phyloP scores from a whole-genome alignment of 495 filamentous ascomycete species.

The Aspergillus hancockii region DNA sequence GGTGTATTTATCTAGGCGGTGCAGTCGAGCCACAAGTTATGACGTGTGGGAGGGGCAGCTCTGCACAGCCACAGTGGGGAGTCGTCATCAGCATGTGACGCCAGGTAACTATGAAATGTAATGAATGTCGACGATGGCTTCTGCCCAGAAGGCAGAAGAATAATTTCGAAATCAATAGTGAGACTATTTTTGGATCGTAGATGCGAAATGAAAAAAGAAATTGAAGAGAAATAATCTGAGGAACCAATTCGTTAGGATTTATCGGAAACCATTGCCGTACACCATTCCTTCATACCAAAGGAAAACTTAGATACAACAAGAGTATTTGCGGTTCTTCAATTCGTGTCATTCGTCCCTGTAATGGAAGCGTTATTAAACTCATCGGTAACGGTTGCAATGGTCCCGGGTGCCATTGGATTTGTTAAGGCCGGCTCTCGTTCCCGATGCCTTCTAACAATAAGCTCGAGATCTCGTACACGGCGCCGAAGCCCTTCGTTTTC shows the following conservation, averaged over 20 bases:
- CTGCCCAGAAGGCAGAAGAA: neutral
- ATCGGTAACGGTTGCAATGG: neutral
- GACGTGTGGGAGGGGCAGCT: slow-evolving; percentile 12
- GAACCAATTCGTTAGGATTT: neutral
- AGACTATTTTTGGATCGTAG: neutral
- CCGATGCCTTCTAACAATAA: slow-evolving; percentile 31
- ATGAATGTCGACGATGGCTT: neutral
- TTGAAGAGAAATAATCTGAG: neutral
- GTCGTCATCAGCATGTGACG: slow-evolving; percentile 10
- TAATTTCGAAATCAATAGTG: neutral
- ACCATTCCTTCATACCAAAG: neutral
- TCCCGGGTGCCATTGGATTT: slow-evolving; percentile 4
- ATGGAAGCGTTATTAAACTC: slow-evolving; percentile 15
- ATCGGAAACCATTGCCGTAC: neutral
- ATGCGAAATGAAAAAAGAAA: neutral
- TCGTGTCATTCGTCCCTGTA: neutral
- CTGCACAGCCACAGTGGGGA: slow-evolving; percentile 28
- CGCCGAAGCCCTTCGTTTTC: slow-evolving; percentile 80
- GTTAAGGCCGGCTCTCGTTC: slow-evolving; percentile 9
- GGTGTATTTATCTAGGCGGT: slow-evolving; percentile 3
- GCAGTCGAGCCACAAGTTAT: slow-evolving; percentile 14
- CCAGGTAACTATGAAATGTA: neutral
- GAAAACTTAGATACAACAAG: neutral
- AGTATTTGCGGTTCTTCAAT: neutral
- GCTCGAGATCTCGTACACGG: slow-evolving; percentile 74